Evolutionary conservation across 768 basidiomycete species (phyloP).

Genomic region (Panus rudis): DNA sequence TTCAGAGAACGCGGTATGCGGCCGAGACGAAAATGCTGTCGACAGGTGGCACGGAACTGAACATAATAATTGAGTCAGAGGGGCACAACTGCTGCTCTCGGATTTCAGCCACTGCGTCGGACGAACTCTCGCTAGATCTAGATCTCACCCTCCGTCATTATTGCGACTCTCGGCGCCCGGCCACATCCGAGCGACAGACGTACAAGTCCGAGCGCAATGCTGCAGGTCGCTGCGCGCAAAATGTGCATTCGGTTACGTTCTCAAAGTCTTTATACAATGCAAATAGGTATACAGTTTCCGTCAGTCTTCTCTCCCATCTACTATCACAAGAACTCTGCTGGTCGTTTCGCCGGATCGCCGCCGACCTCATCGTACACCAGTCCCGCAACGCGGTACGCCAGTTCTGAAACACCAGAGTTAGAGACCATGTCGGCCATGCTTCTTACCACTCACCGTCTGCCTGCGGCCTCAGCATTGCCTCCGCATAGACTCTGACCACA

Average conservation of each 20-base stretch:
- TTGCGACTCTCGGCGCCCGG: too few relatives aligned
- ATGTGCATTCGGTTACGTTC: too few relatives aligned
- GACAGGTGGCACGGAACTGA: neutral
- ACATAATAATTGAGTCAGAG: too few relatives aligned
- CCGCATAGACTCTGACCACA: conserved; percentile 95
- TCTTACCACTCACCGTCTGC: conserved; percentile 66
- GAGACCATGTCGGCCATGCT: conserved; percentile 1
- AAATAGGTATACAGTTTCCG: too few relatives aligned
- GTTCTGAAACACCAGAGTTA: conserved; percentile 39
- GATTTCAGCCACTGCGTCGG: too few relatives aligned
- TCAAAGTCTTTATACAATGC: too few relatives aligned
- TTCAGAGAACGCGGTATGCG: conserved; percentile 6
- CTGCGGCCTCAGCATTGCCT: conserved; percentile 65
- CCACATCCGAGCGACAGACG: too few relatives aligned
- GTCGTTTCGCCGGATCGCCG: conserved; percentile 70
- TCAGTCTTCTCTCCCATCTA: neutral
- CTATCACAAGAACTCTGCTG: conserved; percentile 65
- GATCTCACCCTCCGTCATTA: too few relatives aligned
- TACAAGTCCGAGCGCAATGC: too few relatives aligned
- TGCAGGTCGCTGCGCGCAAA: too few relatives aligned
- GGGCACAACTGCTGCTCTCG: too few relatives aligned
- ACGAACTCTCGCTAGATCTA: too few relatives aligned
- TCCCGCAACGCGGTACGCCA: conserved; percentile 80
- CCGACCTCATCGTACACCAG: conserved; percentile 79
- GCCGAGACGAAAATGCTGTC: conserved; percentile 2